phyloP scores from a whole-genome alignment of 2,329 filamentous ascomycete species.

The Myriosclerotinia duriaeana region DNA sequence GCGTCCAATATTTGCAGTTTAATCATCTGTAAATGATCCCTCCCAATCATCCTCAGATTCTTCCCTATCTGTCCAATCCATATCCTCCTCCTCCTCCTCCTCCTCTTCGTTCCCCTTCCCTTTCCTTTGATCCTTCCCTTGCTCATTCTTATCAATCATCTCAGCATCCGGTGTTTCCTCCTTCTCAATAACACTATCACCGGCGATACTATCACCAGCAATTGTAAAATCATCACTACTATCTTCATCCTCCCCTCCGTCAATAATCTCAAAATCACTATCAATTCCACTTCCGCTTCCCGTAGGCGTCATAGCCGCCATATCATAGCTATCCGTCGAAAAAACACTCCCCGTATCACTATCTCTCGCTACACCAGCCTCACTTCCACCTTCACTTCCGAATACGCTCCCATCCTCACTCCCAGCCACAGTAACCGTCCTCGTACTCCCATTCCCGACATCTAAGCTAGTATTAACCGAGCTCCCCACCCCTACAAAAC shows the following conservation, averaged over 20 bases:
- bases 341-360: background rate
- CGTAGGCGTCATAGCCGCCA: slow-evolving; percentile 9
- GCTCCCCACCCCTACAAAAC: slow-evolving; percentile 10
- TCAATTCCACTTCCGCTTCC: slow-evolving; percentile 12
- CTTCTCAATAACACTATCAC: background rate
- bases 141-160: background rate
- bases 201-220: background rate
- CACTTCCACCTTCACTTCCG: background rate
- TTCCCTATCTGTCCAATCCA: slow-evolving; percentile 6
- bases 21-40: slow-evolving; percentile 3
- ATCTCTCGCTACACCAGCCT: background rate
- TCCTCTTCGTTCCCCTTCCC: background rate
- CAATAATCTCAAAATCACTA: slow-evolving; percentile 13
- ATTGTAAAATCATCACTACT: slow-evolving; percentile 5
- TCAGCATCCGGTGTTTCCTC: background rate
- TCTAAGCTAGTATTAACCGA: slow-evolving; percentile 15
- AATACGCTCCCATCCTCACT: background rate
- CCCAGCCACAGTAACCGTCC: background rate
- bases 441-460: slow-evolving; percentile 5
- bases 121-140: background rate
- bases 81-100: background rate
- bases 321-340: slow-evolving; percentile 16
- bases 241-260: background rate
- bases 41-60: slow-evolving; percentile 1
- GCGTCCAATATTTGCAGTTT: background rate